A percentile compares a stretch with the other conserved stretches of the same genome.
Conservation (phyloP, 495 filamentous ascomycete genomes). For the Podospora australis region DNA sequence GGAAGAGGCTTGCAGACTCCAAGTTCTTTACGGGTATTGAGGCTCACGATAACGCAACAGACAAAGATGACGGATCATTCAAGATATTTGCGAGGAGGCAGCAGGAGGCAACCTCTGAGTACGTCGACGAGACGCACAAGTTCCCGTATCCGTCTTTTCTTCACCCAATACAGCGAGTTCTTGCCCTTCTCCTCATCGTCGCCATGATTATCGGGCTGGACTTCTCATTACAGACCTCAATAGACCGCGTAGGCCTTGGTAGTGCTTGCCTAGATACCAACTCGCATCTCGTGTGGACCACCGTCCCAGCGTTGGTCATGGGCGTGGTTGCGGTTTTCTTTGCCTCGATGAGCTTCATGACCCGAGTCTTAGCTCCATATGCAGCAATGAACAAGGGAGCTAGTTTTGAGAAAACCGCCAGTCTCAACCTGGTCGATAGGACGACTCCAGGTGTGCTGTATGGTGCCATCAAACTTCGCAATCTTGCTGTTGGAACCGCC, state of each 20-base stretch:
- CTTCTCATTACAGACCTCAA: constrained; percentile 15
- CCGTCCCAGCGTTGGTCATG: constrained; percentile 14
- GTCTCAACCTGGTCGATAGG: constrained; percentile 17
- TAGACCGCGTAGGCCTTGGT: constrained; percentile 15
- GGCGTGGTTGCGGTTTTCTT: constrained; percentile 14
- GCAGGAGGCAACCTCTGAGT: constrained; percentile 3
- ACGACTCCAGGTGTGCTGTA: constrained; percentile 10
- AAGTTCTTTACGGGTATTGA: constrained; percentile 17
- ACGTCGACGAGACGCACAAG: constrained; percentile 6
- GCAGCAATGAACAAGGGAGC: constrained; percentile 6
- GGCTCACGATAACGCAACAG: constrained; percentile 13
- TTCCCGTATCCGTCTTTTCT: constrained; percentile 12
- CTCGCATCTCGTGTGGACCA: constrained; percentile 21
- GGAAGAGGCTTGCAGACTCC: constrained; percentile 10
- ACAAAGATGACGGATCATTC: background rate
- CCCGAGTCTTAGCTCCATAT: constrained; percentile 17
- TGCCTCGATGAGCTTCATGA: constrained; percentile 6
- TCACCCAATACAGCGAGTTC: constrained; percentile 10
- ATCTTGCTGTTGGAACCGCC: constrained; percentile 10
- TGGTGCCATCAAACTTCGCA: constrained; percentile 9
- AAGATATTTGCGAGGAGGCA: too few species aligned
- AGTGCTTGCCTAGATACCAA: constrained; percentile 11
- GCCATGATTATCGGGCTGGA: constrained; percentile 18
- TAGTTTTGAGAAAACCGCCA: constrained; percentile 11
- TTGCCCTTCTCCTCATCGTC: constrained; percentile 4